These are phyloP conservation scores for Colletotrichum chrysophilum DNA, from an alignment of 2,329 filamentous ascomycete genomes.

Conservation along the genomic window DNA sequence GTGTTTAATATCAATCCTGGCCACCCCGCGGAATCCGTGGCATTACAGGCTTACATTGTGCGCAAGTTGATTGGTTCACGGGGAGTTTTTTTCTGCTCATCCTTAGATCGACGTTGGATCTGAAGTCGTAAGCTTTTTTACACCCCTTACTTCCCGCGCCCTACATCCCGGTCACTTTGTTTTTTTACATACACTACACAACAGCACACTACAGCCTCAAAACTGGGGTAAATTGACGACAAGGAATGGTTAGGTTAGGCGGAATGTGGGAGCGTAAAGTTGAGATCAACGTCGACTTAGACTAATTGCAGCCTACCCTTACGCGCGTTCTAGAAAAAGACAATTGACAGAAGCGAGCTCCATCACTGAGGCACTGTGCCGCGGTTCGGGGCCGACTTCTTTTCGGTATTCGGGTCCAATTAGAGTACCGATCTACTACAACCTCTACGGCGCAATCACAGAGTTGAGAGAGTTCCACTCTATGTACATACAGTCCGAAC, in stretches of 20 bases:
- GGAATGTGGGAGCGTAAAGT: not conserved
- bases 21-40: not conserved
- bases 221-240: not conserved
- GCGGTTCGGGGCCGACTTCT: not conserved
- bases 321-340: not conserved
- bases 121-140: not conserved
- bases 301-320: not conserved
- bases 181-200: not conserved
- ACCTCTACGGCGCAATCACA: not conserved
- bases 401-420: not conserved
- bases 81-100: not conserved
- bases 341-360: not conserved
- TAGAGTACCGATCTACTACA: not conserved
- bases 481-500: not conserved
- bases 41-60: not conserved
- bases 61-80: not conserved
- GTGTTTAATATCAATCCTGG: not conserved
- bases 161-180: not conserved
- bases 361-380: not conserved
- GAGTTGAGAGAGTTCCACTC: not conserved
- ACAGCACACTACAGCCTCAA: not conserved
- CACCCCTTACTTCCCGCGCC: not conserved
- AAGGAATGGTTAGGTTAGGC: not conserved
- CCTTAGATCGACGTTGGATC: not conserved
- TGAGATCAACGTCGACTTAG: not conserved